A percentile compares a stretch with the other conserved stretches of the same genome.
Evolutionary conservation across 2,329 filamentous ascomycete species (phyloP).

Genomic region (Penicillium psychrosexuale): DNA sequence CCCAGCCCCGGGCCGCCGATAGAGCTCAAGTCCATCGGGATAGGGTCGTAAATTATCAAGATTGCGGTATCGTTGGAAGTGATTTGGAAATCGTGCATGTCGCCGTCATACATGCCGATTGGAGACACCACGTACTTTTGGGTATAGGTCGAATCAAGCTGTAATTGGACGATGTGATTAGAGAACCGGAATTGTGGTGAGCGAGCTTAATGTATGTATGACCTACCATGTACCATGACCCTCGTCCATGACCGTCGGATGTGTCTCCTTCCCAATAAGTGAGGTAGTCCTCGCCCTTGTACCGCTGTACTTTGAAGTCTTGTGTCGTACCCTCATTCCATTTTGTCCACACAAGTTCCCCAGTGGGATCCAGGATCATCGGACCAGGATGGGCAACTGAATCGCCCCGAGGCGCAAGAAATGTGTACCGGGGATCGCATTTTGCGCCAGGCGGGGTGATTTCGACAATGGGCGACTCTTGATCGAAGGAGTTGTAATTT

Average conservation of each 20-base stretch:
- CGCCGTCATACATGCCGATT: conserved; percentile 23
- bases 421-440: conserved; percentile 32
- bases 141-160: conserved; percentile 33
- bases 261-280: conserved; percentile 51
- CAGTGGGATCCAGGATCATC: conserved; percentile 36
- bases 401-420: conserved; percentile 33
- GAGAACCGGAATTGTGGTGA: background rate
- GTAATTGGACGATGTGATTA: background rate
- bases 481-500: conserved; percentile 29
- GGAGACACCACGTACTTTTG: conserved; percentile 25
- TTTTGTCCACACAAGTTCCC: conserved; percentile 33
- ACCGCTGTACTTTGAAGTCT: conserved; percentile 48
- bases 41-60: conserved; percentile 42
- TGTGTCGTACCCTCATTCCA: conserved; percentile 41
- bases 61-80: conserved; percentile 43
- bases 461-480: conserved; percentile 28
- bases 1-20: conserved; percentile 38
- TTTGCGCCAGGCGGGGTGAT: conserved; percentile 22
- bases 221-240: conserved; percentile 30
- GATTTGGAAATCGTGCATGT: conserved; percentile 47
- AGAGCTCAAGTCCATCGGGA: conserved; percentile 40
- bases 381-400: conserved; percentile 37
- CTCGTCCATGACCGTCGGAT: conserved; percentile 45
- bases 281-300: conserved; percentile 44
- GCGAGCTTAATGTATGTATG: conserved; percentile 27